Conservation (phyloP, 106 monocot genomes). For the Allium sativum region DNA sequence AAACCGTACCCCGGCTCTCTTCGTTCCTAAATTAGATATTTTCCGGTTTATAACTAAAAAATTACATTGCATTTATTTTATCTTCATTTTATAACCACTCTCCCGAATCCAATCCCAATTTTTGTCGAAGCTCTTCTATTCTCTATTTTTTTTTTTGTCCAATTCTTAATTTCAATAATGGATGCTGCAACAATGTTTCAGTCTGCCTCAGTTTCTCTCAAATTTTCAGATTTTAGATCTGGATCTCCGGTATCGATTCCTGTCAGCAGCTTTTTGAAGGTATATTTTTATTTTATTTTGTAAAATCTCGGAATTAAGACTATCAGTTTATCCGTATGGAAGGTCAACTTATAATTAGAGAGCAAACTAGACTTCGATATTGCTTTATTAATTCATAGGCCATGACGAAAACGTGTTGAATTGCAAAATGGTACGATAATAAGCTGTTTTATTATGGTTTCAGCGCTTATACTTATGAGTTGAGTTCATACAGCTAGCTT, state of each 20-base stretch:
- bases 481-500: no score
- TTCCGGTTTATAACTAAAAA: no score
- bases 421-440: neutral
- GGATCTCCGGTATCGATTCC: slow-evolving; percentile 7
- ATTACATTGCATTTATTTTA: neutral
- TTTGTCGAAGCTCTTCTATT: neutral
- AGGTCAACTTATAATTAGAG: neutral
- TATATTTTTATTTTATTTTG: slow-evolving; percentile 1
- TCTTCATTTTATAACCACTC: neutral
- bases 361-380: neutral
- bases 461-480: no score
- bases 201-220: slow-evolving; percentile 11
- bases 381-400: neutral
- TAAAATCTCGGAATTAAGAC: neutral
- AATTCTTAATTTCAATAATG: slow-evolving; percentile 7
- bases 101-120: neutral
- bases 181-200: slow-evolving; percentile 16
- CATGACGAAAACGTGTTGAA: neutral
- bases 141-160: no score
- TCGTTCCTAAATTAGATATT: no score
- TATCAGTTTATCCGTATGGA: neutral
- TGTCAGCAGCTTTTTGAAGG: slow-evolving; percentile 5
- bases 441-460: neutral
- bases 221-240: slow-evolving; percentile 1
- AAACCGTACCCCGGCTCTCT: no score